Conservation (phyloP, 164 flowering plant species). For the Aristolochia californica region DNA sequence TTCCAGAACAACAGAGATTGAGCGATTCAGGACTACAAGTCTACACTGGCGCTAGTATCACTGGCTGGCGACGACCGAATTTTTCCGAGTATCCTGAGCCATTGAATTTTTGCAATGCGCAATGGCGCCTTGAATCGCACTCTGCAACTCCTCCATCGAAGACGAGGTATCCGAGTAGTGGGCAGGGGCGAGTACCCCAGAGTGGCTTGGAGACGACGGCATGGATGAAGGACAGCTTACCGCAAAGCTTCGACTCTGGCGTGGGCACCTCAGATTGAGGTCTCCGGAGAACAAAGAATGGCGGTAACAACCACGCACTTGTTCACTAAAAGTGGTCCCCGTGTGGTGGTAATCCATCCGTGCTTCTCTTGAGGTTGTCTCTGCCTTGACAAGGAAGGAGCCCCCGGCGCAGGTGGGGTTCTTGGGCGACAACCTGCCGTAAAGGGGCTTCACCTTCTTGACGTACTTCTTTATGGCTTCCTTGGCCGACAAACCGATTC, state of each 20-base stretch:
- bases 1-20: neutral
- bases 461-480: conserved; percentile 69
- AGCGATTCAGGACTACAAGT: neutral
- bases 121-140: conserved; percentile 94
- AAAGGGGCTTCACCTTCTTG: conserved; percentile 80
- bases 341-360: too few relatives aligned
- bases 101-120: conserved; percentile 93
- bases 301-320: too few relatives aligned
- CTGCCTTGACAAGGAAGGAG: too few relatives aligned
- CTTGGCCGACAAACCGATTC: conserved; percentile 43
- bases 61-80: neutral
- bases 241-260: conserved; percentile 30
- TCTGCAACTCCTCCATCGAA: conserved; percentile 94
- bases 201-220: conserved; percentile 86
- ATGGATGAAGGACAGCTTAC: conserved; percentile 91
- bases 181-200: conserved; percentile 39
- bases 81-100: conserved; percentile 24
- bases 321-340: too few relatives aligned
- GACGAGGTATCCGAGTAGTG: conserved; percentile 21
- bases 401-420: conserved; percentile 8
- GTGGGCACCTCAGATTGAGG: conserved; percentile 37
- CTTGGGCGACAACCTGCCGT: conserved; percentile 56
- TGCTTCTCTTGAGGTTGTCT: too few relatives aligned
- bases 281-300: conserved; percentile 67
- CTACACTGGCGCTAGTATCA: neutral